Percentiles rank a stretch among this genome's conserved stretches.
These are phyloP conservation scores for Sanghuangporus baumii DNA, from an alignment of 1,284 basidiomycete species.

Conservation along the genomic window DNA sequence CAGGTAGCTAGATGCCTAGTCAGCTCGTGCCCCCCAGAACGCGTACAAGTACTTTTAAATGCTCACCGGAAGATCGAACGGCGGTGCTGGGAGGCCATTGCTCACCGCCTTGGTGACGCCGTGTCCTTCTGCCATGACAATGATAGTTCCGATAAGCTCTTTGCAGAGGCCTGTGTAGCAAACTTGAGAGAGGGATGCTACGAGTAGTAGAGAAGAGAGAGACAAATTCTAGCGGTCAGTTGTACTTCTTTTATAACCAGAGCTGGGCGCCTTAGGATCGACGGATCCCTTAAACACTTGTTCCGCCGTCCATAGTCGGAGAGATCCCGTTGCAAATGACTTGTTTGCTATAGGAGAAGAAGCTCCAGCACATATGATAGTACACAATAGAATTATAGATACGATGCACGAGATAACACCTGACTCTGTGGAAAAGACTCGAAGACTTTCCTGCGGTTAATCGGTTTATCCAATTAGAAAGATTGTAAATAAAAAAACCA, in stretches of 20 bases:
- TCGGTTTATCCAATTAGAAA: neutral
- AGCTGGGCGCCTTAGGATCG: neutral
- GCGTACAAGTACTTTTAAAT: neutral
- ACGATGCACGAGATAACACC: neutral
- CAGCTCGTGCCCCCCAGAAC: neutral
- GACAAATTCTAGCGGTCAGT: neutral
- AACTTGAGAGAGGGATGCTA: neutral
- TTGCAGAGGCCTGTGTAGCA: neutral
- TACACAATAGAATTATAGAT: neutral
- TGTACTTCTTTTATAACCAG: neutral
- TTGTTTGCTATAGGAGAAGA: neutral
- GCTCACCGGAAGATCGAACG: conserved; percentile 29
- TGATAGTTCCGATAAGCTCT: neutral
- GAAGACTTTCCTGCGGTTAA: neutral
- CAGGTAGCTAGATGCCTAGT: conserved; percentile 35
- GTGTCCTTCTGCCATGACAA: conserved; percentile 3
- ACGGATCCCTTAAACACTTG: neutral
- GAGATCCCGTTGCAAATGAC: neutral
- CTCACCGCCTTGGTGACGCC: conserved; percentile 25
- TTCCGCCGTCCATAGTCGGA: neutral
- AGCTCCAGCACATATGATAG: neutral
- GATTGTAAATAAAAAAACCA: too few relatives aligned
- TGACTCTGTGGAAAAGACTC: neutral
- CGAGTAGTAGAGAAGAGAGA: neutral
- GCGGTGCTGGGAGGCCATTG: conserved; percentile 28